Percentiles rank a stretch among this genome's conserved stretches.
Conservation (phyloP, 2,329 filamentous ascomycete species). For the Lojkania enalia region DNA sequence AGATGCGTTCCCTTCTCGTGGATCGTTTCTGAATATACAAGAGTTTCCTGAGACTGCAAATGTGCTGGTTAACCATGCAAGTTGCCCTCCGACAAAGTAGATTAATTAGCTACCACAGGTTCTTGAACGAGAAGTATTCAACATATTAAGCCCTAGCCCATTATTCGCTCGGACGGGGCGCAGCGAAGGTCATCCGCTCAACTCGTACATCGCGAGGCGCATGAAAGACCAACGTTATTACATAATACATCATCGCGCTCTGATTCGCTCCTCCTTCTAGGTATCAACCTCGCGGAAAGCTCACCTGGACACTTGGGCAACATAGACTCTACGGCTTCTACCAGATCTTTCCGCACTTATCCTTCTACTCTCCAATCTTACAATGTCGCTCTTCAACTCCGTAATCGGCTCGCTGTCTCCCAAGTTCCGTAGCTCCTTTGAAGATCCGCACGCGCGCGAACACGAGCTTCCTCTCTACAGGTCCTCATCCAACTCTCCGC, state of each 20-base stretch:
- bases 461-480: conserved; percentile 41
- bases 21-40: too few relatives aligned
- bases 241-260: conserved; percentile 21
- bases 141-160: too few relatives aligned
- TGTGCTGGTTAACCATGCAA: too few relatives aligned
- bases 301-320: conserved; percentile 24
- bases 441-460: conserved; percentile 39
- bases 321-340: conserved; percentile 2
- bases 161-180: too few relatives aligned
- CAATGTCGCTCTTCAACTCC: conserved; percentile 41
- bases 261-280: conserved; percentile 37
- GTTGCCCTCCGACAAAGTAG: too few relatives aligned
- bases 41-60: too few relatives aligned
- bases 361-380: conserved; percentile 4
- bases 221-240: conserved; percentile 17
- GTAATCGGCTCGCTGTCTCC: conserved; percentile 41
- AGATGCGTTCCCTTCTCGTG: too few relatives aligned
- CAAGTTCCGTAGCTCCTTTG: conserved; percentile 39
- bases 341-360: conserved; percentile 5
- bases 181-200: too few relatives aligned
- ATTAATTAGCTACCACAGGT: too few relatives aligned
- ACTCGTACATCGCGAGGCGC: too few relatives aligned
- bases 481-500: conserved; percentile 32
- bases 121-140: too few relatives aligned
- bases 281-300: conserved; percentile 18